A percentile compares a stretch with the other conserved stretches of the same genome.
Conservation (phyloP, 805 yeast genomes). For the Scheffersomyces stipitis region DNA sequence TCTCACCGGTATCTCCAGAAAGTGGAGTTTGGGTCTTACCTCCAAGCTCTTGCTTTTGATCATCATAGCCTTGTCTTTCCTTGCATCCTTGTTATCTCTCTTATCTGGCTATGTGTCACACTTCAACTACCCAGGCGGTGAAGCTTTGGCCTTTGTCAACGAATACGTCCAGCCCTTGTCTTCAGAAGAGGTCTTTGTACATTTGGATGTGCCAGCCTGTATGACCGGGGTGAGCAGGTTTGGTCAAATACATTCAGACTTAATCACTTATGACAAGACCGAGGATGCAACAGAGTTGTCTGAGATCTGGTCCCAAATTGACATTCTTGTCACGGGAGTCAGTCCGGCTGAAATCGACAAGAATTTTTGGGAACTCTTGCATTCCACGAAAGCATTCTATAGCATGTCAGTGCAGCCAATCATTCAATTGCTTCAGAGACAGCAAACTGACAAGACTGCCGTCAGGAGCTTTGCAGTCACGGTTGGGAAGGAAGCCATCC, state of each 20-base stretch:
- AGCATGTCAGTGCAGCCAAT: constrained; percentile 18
- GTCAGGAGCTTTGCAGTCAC: constrained; percentile 3
- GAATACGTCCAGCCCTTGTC: constrained; percentile 26
- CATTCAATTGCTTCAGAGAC: constrained; percentile 7
- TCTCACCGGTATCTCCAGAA: constrained; percentile 32
- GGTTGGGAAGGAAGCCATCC: constrained; percentile 7
- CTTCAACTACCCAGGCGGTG: constrained; percentile 88
- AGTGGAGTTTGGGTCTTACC: constrained; percentile 15
- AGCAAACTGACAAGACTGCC: constrained; percentile 5
- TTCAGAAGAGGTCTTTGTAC: constrained; percentile 45
- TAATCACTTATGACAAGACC: constrained; percentile 68
- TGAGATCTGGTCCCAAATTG: constrained; percentile 28
- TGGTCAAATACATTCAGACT: constrained; percentile 51
- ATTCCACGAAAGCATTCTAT: constrained; percentile 19
- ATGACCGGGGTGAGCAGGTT: constrained; percentile 86
- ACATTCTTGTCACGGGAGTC: constrained; percentile 30
- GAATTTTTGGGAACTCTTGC: constrained; percentile 26
- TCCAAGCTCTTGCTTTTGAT: constrained; percentile 28
- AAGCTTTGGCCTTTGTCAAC: constrained; percentile 60
- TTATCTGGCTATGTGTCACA: constrained; percentile 63
- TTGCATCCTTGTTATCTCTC: constrained; percentile 40
- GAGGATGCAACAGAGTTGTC: constrained; percentile 48
- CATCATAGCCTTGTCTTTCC: constrained; percentile 24
- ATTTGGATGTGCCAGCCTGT: constrained; percentile 76
- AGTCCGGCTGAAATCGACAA: too few relatives aligned